These are phyloP conservation scores for Globisporangium megalacanthum DNA, from an alignment of 352 stramenopile species.

Conservation along the genomic window DNA sequence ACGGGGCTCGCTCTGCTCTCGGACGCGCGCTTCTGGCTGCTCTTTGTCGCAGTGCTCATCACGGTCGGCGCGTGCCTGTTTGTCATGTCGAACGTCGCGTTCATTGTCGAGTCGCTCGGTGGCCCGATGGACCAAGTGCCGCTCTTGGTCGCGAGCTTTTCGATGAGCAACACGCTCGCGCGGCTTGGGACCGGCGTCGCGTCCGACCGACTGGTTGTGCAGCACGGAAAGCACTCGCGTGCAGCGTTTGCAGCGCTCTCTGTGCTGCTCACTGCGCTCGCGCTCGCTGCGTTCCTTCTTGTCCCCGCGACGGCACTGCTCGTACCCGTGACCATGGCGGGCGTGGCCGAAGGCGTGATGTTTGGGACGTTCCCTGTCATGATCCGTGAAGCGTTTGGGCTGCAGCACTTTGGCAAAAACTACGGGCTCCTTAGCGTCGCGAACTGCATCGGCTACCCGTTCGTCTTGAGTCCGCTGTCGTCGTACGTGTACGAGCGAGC, in stretches of 20 bases:
- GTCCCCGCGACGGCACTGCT: slow-evolving; percentile 35
- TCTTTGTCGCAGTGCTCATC: slow-evolving; percentile 75
- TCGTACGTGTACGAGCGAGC: slow-evolving; percentile 66
- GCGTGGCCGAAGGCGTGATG: slow-evolving; percentile 72
- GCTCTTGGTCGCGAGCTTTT: slow-evolving; percentile 73
- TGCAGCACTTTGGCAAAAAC: slow-evolving; percentile 81
- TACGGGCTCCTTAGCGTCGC: slow-evolving; percentile 76
- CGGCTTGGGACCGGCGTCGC: slow-evolving; percentile 50
- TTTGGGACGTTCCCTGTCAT: slow-evolving; percentile 79
- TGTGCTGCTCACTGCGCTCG: slow-evolving; percentile 39
- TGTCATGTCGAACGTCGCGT: slow-evolving; percentile 83
- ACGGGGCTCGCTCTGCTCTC: slow-evolving; percentile 48
- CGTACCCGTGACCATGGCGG: slow-evolving; percentile 53
- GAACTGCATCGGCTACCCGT: slow-evolving; percentile 78
- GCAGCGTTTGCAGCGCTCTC: slow-evolving; percentile 48
- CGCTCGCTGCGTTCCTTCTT: slow-evolving; percentile 50
- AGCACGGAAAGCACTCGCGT: slow-evolving; percentile 29
- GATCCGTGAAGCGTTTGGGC: slow-evolving; percentile 72
- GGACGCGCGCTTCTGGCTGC: slow-evolving; percentile 66
- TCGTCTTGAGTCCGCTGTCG: slow-evolving; percentile 70
- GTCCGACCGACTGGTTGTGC: slow-evolving; percentile 52
- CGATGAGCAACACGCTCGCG: slow-evolving; percentile 63
- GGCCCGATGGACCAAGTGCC: slow-evolving; percentile 58
- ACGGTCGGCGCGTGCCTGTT: slow-evolving; percentile 63
- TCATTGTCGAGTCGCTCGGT: slow-evolving; percentile 74